Evolutionary conservation across 352 stramenopile species (phyloP).

Genomic region (Hyphochytrium catenoides): DNA sequence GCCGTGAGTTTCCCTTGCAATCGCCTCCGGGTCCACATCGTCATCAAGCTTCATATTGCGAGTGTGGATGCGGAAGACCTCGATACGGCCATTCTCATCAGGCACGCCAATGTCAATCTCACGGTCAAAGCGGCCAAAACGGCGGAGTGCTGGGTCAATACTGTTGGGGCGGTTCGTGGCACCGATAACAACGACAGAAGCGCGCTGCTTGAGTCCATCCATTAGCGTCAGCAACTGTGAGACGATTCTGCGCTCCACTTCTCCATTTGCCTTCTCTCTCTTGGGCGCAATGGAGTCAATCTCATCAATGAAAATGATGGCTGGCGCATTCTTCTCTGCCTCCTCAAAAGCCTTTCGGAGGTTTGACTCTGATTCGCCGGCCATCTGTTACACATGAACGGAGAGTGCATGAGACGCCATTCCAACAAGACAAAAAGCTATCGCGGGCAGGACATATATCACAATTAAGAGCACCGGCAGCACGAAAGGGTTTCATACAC

Average conservation of each 20-base stretch:
- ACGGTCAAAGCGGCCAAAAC: conserved; percentile 95
- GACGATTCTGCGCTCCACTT: conserved; percentile 96
- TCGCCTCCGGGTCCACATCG: conserved; percentile 90
- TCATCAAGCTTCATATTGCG: conserved; percentile 99
- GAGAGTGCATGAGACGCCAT: no score
- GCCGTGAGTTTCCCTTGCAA: conserved; percentile 94
- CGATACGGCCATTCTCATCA: conserved; percentile 91
- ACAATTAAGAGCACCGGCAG: conserved; percentile 33
- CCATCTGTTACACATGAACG: conserved; percentile 41
- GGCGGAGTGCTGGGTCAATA: conserved; percentile 91
- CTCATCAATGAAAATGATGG: conserved; percentile 99
- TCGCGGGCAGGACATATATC: background rate
- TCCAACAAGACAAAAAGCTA: conserved; percentile 1
- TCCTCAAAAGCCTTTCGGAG: conserved; percentile 93
- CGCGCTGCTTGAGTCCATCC: conserved; percentile 81
- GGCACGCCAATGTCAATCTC: conserved; percentile 99
- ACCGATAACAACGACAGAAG: conserved; percentile 93
- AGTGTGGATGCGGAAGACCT: conserved; percentile 99
- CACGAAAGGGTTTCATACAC: no score
- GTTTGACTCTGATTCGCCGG: conserved; percentile 73
- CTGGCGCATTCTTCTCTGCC: conserved; percentile 95
- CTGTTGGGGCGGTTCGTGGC: conserved; percentile 97
- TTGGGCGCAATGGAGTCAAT: conserved; percentile 96
- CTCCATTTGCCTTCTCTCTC: conserved; percentile 96
- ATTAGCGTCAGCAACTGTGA: conserved; percentile 96